These are phyloP conservation scores for Lichtheimia hyalospora DNA, from an alignment of 371 early-diverging fungal genomes.

Conservation along the genomic window DNA sequence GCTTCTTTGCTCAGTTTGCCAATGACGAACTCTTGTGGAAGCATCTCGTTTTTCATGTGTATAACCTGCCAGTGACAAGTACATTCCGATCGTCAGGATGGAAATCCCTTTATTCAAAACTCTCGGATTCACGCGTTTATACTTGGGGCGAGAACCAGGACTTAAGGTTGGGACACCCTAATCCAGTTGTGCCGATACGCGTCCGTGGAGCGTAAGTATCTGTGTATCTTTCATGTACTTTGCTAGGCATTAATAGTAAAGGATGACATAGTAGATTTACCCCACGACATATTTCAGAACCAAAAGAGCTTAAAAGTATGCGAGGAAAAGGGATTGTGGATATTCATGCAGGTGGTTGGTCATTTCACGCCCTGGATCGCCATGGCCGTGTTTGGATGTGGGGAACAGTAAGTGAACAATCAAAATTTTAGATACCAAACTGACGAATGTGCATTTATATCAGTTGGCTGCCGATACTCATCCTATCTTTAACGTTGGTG, in stretches of 20 bases:
- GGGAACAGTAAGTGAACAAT: constrained; percentile 30
- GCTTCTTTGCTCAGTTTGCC: constrained; percentile 22
- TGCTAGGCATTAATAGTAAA: no score
- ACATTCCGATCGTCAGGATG: constrained; percentile 39
- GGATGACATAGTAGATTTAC: no score
- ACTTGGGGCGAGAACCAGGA: constrained; percentile 46
- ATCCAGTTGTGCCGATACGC: neutral
- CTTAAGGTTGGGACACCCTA: constrained; percentile 28
- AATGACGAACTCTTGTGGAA: constrained; percentile 47
- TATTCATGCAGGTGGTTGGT: constrained; percentile 44
- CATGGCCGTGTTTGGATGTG: constrained; percentile 42
- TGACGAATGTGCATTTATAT: neutral
- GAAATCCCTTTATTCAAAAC: constrained; percentile 33
- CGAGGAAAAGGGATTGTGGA: constrained; percentile 34
- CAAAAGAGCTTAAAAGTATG: constrained; percentile 26
- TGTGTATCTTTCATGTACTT: no score
- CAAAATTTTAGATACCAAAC: neutral
- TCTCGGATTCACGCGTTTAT: constrained; percentile 33
- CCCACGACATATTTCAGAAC: constrained; percentile 3
- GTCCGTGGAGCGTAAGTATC: neutral
- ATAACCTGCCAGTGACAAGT: constrained; percentile 25
- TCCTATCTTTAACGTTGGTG: constrained; percentile 1
- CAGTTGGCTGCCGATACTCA: constrained; percentile 2
- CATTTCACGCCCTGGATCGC: constrained; percentile 42
- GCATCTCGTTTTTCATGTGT: constrained; percentile 30